Conservation (phyloP, 371 early-diverging fungal genomes). For the Mortierella sp. region DNA sequence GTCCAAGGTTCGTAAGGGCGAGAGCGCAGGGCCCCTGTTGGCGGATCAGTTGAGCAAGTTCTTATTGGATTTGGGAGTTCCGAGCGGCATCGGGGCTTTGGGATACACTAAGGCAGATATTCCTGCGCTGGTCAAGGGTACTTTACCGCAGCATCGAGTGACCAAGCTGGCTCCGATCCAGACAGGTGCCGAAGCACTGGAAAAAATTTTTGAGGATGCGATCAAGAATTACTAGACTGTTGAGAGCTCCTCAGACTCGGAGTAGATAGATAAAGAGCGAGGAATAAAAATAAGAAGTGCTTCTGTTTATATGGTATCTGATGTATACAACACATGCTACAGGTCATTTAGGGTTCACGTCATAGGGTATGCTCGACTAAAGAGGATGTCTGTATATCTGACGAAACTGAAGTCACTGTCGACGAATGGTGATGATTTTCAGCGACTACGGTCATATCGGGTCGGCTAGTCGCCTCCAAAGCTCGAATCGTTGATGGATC, state of each 20-base stretch:
- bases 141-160: slow-evolving; percentile 93
- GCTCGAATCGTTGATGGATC: no score
- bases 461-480: no score
- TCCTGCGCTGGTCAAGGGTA: slow-evolving; percentile 82
- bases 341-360: no score
- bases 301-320: not conserved
- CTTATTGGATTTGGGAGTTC: slow-evolving; percentile 80
- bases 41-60: slow-evolving; percentile 83
- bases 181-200: slow-evolving; percentile 75
- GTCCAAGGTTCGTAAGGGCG: slow-evolving; percentile 62
- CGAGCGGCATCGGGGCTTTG: slow-evolving; percentile 84
- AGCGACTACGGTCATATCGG: not conserved
- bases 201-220: slow-evolving; percentile 75
- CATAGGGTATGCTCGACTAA: no score
- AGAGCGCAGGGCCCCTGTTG: slow-evolving; percentile 83
- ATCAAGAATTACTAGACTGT: slow-evolving; percentile 72
- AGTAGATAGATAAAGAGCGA: slow-evolving; percentile 1
- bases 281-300: no score
- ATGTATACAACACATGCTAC: no score
- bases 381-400: no score
- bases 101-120: slow-evolving; percentile 82
- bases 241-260: no score
- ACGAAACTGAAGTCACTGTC: not conserved
- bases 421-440: not conserved
- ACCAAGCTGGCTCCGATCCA: slow-evolving; percentile 88